Percentiles rank a stretch among this genome's conserved stretches.
Evolutionary conservation across 2,329 filamentous ascomycete genomes (phyloP).

Genomic region (Alternaria dauci): DNA sequence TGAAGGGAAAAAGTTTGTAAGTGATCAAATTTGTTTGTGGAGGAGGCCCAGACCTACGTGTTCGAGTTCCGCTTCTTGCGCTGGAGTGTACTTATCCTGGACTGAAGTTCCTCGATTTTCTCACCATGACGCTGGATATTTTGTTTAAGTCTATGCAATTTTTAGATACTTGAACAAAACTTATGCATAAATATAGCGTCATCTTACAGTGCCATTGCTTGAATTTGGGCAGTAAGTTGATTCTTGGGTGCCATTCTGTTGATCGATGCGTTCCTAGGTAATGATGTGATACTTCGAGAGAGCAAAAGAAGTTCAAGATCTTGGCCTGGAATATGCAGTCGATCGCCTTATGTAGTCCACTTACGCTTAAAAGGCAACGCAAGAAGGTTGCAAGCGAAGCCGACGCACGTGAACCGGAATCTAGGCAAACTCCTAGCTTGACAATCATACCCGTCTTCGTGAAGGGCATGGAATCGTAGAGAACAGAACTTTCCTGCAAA

Average conservation of each 20-base stretch:
- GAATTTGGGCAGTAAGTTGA: neutral
- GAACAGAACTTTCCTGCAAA: too few species aligned
- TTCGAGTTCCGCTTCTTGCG: neutral
- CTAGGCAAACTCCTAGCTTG: neutral
- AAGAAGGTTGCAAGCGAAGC: neutral
- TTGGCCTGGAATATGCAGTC: neutral
- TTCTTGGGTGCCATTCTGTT: neutral
- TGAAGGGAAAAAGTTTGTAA: neutral
- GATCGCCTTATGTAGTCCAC: neutral
- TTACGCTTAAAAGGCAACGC: neutral
- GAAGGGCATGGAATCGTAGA: too few species aligned
- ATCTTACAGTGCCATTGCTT: neutral
- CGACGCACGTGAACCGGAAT: neutral
- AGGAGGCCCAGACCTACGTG: neutral
- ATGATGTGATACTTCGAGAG: neutral
- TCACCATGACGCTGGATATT: neutral
- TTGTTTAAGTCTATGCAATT: neutral
- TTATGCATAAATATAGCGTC: neutral
- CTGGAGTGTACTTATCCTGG: neutral
- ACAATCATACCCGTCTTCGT: too few species aligned
- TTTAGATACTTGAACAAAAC: neutral
- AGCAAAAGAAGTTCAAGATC: neutral
- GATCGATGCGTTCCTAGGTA: neutral
- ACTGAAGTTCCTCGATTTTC: neutral
- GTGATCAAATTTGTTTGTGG: neutral